Percentiles rank a stretch among this genome's conserved stretches.
Conservation (phyloP, 441 rosid species). For the Pelargonium citronellum region DNA sequence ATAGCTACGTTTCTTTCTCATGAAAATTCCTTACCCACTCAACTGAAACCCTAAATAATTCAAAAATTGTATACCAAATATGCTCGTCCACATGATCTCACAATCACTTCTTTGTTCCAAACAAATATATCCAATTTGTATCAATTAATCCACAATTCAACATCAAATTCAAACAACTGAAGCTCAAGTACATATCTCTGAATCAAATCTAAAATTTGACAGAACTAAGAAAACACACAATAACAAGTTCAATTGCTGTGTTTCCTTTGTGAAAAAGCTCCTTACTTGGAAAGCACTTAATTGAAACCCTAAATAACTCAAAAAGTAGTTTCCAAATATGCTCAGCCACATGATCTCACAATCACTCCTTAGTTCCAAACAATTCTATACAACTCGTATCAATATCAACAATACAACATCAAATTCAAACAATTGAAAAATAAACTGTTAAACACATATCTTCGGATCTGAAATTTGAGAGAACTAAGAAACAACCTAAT, state of each 20-base stretch:
- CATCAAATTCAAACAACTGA: neutral
- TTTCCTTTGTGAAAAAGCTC: too few species aligned
- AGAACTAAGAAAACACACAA: neutral
- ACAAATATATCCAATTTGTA: neutral
- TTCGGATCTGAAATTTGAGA: neutral
- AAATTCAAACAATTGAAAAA: neutral
- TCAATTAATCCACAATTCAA: neutral
- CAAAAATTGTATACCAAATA: too few species aligned
- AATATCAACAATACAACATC: neutral
- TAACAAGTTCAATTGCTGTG: neutral
- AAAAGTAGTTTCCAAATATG: neutral
- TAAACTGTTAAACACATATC: neutral
- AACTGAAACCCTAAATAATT: too few species aligned
- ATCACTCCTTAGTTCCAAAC: too few species aligned
- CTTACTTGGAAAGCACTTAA: too few species aligned
- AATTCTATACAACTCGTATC: neutral
- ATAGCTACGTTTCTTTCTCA: too few species aligned
- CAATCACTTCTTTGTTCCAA: too few species aligned
- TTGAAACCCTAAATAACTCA: neutral
- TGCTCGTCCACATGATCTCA: too few species aligned
- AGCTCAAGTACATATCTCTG: neutral
- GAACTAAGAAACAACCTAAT: neutral
- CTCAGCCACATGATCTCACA: neutral
- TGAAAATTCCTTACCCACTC: too few species aligned
- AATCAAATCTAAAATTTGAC: neutral